Evolutionary conservation across 2,329 filamentous ascomycete genomes (phyloP).

Genomic region (Triangularia setosa): DNA sequence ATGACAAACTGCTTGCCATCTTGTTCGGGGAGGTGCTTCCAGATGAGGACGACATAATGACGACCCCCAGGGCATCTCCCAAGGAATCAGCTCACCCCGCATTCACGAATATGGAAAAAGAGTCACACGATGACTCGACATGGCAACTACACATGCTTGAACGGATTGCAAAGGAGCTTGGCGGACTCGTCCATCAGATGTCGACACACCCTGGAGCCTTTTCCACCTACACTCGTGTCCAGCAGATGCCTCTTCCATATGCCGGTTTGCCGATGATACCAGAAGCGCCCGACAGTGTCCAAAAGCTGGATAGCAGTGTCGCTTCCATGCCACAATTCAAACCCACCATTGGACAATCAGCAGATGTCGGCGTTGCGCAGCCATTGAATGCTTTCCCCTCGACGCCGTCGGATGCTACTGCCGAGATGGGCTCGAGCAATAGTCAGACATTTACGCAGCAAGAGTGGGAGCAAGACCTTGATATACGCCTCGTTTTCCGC

Average conservation of each 20-base stretch:
- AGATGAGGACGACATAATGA: conserved; percentile 43
- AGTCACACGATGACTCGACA: conserved; percentile 39
- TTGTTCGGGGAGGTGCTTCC: conserved; percentile 80
- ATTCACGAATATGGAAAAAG: conserved; percentile 27
- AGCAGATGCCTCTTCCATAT: conserved; percentile 66
- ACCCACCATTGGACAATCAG: conserved; percentile 44
- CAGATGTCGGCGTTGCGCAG: conserved; percentile 34
- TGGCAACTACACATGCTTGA: conserved; percentile 81
- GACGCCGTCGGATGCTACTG: conserved; percentile 2
- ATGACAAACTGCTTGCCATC: conserved; percentile 77
- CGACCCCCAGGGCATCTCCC: conserved; percentile 44
- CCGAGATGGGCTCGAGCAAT: conserved; percentile 12
- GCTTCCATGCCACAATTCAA: conserved; percentile 45
- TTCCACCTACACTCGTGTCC: conserved; percentile 67
- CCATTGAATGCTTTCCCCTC: conserved; percentile 15
- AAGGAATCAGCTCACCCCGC: conserved; percentile 25
- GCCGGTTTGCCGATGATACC: conserved; percentile 69
- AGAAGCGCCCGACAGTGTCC: conserved; percentile 40
- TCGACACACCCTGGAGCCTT: conserved; percentile 83
- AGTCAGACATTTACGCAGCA: conserved; percentile 55
- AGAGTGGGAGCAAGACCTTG: conserved; percentile 91
- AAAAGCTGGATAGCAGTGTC: conserved; percentile 23
- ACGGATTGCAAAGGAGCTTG: conserved; percentile 81
- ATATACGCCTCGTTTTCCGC: conserved; percentile 86
- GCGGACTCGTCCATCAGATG: conserved; percentile 75